Base-by-base conservation (phyloP, 805 yeast species). In the Metschnikowia noctiluminum region DNA sequence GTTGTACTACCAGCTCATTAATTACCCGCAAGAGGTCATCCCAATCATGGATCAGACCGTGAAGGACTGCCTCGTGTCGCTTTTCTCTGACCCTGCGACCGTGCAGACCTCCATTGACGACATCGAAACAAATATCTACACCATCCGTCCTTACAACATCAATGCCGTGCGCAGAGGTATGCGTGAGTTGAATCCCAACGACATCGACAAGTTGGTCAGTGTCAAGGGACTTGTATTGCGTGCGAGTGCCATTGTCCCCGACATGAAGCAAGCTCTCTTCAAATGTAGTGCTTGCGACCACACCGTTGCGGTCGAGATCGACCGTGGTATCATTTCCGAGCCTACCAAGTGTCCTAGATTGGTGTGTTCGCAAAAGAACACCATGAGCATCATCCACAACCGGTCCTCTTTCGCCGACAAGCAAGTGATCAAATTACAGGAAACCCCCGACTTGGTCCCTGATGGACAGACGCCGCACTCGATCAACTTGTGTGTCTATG, bases 381-480 rank as follows among this genome's bases (percentile, higher is more conserved):
- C 97, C 4, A 89, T 94, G 97, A 81, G 85, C 50, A 71, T 94
- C 42, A 78, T 94, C 15, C 99, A 94, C 69, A 94, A 94, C 66
- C 79, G 99, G 58, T 87, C 96, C 35, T 79, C 89, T 0, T 94
- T 92, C 68, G 94, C 96, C 27, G 97, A 94, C 68, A 94, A 92
- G 63, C 99, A 94, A 69, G 92, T 94, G 28, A 82, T 94, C 57
- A 88, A 89, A 61, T 72, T 94, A 38, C 99, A 94, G 69, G 99
- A 94, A 68, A 90, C 96, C 0, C 97, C 97, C 0, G 99, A 94
- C 66, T 77, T 82, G 53, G 96, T 92, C 13, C 99, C 99, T 4
- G 98, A 88, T 69, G 99, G 99, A 14, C 99, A 94, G 69, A 94
- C 99, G 2, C 99, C 99, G 1, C 99, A 94, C 67, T 85, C 97